Percentiles rank a stretch among this genome's conserved stretches.
phyloP scores from a whole-genome alignment of 805 yeast species.

The Metschnikowia colocasiae region DNA sequence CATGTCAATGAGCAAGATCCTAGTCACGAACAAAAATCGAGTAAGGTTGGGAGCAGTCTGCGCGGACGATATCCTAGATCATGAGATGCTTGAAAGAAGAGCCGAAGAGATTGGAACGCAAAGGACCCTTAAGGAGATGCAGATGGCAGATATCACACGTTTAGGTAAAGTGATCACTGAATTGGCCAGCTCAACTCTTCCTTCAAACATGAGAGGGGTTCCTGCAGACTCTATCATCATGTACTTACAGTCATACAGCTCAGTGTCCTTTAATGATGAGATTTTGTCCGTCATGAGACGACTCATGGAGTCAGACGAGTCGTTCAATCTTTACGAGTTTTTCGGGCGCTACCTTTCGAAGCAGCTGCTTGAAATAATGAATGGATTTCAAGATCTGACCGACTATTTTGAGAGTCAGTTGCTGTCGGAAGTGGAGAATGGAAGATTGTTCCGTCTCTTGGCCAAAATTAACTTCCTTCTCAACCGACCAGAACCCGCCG shows the following conservation, averaged over 20 bases:
- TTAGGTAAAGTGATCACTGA: conserved; percentile 61
- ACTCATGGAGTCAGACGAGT: conserved; percentile 17
- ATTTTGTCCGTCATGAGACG: conserved; percentile 35
- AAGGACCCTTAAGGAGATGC: conserved; percentile 27
- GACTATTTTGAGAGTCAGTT: conserved; percentile 63
- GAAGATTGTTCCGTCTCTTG: conserved; percentile 75
- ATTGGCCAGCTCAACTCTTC: conserved; percentile 42
- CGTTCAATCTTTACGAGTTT: conserved; percentile 24
- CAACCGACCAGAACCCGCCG: conserved; percentile 64
- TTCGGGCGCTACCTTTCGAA: conserved; percentile 22
- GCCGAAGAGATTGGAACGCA: conserved; percentile 11
- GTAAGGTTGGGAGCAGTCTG: conserved; percentile 72
- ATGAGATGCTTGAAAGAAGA: conserved; percentile 28
- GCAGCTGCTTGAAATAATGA: conserved; percentile 44
- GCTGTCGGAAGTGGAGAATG: conserved; percentile 79
- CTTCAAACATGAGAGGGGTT: conserved; percentile 23
- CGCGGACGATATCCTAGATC: conserved; percentile 59
- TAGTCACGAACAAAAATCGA: conserved; percentile 69
- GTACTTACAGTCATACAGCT: conserved; percentile 15
- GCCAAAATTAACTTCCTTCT: conserved; percentile 75
- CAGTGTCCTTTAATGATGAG: conserved; percentile 35
- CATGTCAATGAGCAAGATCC: conserved; percentile 62
- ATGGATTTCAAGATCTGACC: conserved; percentile 47
- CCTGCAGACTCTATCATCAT: conserved; percentile 13
- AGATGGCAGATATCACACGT: conserved; percentile 52